Evolutionary conservation across 495 filamentous ascomycete species (phyloP).

Genomic region (Rusavskia elegans): DNA sequence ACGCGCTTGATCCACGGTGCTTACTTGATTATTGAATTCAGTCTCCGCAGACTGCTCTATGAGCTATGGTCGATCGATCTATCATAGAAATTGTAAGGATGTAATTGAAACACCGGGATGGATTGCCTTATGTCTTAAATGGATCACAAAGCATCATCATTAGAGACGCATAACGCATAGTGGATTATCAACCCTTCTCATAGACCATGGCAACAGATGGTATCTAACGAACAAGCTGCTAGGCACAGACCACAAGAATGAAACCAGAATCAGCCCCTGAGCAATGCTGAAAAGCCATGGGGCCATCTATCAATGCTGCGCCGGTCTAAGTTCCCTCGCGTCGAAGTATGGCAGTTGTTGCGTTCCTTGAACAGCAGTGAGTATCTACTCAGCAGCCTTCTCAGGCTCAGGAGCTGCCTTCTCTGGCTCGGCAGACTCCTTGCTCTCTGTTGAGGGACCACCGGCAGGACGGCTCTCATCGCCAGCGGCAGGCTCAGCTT

Average conservation of each 20-base stretch:
- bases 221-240: slow-evolving; percentile 1
- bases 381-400: slow-evolving; percentile 40
- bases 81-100: too few relatives aligned
- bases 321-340: slow-evolving; percentile 1
- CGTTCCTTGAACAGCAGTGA: slow-evolving; percentile 1
- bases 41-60: too few relatives aligned
- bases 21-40: too few relatives aligned
- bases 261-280: not conserved
- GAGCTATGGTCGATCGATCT: too few relatives aligned
- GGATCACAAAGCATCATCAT: not conserved
- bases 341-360: slow-evolving; percentile 4
- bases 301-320: slow-evolving; percentile 1
- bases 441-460: slow-evolving; percentile 43
- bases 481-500: slow-evolving; percentile 60
- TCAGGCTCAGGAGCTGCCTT: slow-evolving; percentile 32
- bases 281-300: not conserved
- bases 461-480: slow-evolving; percentile 24
- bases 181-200: not conserved
- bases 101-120: not conserved
- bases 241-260: not conserved
- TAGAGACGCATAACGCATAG: not conserved
- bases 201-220: not conserved
- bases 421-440: slow-evolving; percentile 33
- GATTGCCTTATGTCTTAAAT: not conserved
- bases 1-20: too few relatives aligned